Conservation (phyloP, 2,329 filamentous ascomycete species). For the Cercospora sp. region DNA sequence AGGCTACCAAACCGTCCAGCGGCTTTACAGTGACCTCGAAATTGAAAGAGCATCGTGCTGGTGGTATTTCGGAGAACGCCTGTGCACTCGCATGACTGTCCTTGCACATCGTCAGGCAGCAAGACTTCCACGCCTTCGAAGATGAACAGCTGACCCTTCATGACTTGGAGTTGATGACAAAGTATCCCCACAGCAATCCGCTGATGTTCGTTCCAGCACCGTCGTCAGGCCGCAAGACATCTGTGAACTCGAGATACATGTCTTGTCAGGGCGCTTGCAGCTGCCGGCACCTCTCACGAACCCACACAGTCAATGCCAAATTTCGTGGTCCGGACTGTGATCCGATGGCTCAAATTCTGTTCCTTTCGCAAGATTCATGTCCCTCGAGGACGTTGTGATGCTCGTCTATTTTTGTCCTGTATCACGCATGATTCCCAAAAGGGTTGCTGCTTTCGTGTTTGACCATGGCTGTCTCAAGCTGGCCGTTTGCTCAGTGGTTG, state of each 20-base stretch:
- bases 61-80: background rate
- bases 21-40: too few species aligned
- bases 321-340: background rate
- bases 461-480: background rate
- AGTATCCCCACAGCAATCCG: background rate
- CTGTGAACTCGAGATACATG: background rate
- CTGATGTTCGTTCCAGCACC: background rate
- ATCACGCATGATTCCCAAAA: background rate
- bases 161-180: background rate
- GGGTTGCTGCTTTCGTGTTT: background rate
- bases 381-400: background rate
- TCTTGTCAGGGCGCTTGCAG: constrained; percentile 8
- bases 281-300: background rate
- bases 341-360: background rate
- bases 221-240: constrained; percentile 9
- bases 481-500: background rate
- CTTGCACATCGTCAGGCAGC: constrained; percentile 2
- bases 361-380: background rate
- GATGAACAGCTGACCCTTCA: background rate
- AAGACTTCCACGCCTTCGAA: background rate
- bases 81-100: background rate
- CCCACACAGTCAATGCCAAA: background rate
- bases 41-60: background rate
- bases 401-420: background rate
- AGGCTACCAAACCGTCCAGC: too few species aligned